Percentiles rank a stretch among this genome's conserved stretches.
phyloP scores from a whole-genome alignment of 441 rosid genomes.

The Viola pubescens region DNA sequence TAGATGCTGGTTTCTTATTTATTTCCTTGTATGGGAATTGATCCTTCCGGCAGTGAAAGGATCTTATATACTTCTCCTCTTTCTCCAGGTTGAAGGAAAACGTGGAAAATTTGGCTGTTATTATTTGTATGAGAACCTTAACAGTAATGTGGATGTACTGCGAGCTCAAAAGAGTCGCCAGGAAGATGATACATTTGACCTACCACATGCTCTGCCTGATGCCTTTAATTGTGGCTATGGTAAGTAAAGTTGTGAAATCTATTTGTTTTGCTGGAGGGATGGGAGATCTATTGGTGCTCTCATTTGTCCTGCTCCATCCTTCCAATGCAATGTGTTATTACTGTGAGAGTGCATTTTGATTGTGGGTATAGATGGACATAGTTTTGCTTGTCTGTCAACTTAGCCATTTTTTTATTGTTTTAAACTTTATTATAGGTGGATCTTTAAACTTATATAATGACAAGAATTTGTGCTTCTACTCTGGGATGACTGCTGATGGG shows the following conservation, averaged over 20 bases:
- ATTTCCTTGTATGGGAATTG: slow-evolving; percentile 1
- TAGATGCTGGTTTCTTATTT: slow-evolving; percentile 2
- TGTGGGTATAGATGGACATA: background rate
- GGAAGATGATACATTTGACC: slow-evolving; percentile 30
- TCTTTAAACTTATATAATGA: slow-evolving; percentile 35
- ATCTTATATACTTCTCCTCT: slow-evolving; percentile 10
- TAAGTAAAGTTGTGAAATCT: slow-evolving; percentile 27
- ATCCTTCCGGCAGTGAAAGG: background rate
- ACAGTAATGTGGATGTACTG: slow-evolving; percentile 28
- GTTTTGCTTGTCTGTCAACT: background rate
- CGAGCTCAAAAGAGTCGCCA: slow-evolving; percentile 27
- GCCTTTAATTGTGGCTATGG: slow-evolving; percentile 51
- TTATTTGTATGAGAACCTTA: slow-evolving; percentile 66
- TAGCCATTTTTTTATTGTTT: background rate
- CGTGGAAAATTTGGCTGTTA: slow-evolving; percentile 58
- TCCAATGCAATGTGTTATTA: background rate
- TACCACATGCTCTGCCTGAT: slow-evolving; percentile 64
- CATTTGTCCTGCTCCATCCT: background rate
- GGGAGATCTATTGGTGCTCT: background rate
- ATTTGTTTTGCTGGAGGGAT: background rate
- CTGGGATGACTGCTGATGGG: slow-evolving; percentile 46
- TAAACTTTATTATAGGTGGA: slow-evolving; percentile 36
- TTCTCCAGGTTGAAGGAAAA: slow-evolving; percentile 61
- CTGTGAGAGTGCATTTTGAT: background rate
- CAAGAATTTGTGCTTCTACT: slow-evolving; percentile 48